phyloP scores from a whole-genome alignment of 2,329 filamentous ascomycete species.

The Helotiales sp. region DNA sequence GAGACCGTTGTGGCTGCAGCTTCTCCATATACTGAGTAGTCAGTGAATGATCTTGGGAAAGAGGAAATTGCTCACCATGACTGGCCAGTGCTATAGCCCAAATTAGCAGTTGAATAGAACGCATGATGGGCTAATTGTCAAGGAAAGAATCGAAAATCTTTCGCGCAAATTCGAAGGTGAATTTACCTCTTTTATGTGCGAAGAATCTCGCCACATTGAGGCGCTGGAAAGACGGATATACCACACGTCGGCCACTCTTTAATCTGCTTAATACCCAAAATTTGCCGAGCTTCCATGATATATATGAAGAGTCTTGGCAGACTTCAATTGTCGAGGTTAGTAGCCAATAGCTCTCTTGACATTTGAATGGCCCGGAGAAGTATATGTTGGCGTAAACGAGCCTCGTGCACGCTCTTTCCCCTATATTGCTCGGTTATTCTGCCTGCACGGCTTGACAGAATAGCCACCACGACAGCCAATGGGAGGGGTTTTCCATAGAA shows the following conservation, averaged over 20 bases:
- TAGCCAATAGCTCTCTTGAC: background rate
- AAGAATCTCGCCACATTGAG: background rate
- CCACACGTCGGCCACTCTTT: background rate
- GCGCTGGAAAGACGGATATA: background rate
- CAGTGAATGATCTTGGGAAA: background rate
- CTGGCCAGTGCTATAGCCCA: background rate
- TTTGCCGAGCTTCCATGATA: background rate
- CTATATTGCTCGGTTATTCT: background rate
- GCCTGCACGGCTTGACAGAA: background rate
- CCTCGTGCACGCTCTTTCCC: background rate
- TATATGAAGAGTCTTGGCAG: background rate
- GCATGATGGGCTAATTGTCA: constrained; percentile 2
- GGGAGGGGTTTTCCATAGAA: background rate
- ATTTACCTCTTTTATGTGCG: background rate
- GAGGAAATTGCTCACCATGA: background rate
- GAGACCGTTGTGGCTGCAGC: constrained; percentile 7
- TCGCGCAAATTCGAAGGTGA: background rate
- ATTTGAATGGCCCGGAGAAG: background rate
- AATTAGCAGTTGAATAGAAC: background rate
- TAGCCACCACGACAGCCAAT: background rate
- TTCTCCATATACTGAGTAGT: constrained; percentile 11
- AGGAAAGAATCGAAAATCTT: background rate
- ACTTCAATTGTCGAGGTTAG: background rate
- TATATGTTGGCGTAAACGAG: background rate
- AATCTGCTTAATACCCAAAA: background rate